Percentiles rank a stretch among this genome's conserved stretches.
These are phyloP conservation scores for Erythrophleum ivorense DNA, from an alignment of 331 rosid genomes.

Conservation along the genomic window DNA sequence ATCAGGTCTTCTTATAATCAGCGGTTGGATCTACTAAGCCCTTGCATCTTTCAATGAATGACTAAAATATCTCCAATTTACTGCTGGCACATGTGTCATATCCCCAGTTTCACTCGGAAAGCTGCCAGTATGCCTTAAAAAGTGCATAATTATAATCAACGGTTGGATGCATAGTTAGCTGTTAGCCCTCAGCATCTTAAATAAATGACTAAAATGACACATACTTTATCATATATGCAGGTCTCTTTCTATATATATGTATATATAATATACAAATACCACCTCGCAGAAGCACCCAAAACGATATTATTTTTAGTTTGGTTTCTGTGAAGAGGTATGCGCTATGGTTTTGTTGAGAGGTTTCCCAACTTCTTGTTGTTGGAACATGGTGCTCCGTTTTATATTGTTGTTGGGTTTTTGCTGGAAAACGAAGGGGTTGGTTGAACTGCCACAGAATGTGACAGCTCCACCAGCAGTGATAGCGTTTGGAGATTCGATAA, in stretches of 20 bases:
- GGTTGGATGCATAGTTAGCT: neutral
- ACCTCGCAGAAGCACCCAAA: neutral
- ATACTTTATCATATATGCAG: no score
- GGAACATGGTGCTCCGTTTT: conserved; percentile 7
- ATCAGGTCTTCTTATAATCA: no score
- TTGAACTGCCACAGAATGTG: conserved; percentile 57
- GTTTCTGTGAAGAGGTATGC: neutral
- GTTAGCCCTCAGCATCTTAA: neutral
- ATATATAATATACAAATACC: conserved; percentile 7
- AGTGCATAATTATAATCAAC: neutral
- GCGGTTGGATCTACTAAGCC: neutral
- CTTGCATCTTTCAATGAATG: neutral
- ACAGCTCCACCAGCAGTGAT: conserved; percentile 68
- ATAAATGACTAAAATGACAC: conserved; percentile 35
- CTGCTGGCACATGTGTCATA: neutral
- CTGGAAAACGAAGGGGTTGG: conserved; percentile 8
- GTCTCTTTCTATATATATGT: no score
- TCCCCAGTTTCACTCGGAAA: neutral
- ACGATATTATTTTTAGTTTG: neutral
- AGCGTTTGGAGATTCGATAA: conserved; percentile 80
- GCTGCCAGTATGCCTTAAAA: neutral
- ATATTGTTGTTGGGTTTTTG: conserved; percentile 26
- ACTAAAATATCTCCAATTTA: neutral
- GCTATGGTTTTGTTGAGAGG: conserved; percentile 1
- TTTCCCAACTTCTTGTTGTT: neutral